Evolutionary conservation across 257 asterid species (phyloP).

Genomic region (Nicotiana noctiflora): DNA sequence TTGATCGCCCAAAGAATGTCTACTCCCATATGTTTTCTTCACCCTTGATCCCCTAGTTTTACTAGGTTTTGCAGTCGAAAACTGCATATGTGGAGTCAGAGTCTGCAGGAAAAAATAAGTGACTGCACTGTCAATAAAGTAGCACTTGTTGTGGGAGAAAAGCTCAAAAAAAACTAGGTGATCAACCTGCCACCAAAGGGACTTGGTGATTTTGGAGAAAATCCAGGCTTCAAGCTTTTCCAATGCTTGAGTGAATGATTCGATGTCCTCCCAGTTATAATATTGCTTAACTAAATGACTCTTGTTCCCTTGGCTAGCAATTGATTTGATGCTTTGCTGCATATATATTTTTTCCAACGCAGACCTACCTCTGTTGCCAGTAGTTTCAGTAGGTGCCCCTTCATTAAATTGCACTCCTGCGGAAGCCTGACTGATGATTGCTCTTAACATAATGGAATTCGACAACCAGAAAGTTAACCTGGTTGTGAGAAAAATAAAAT

Average conservation of each 20-base stretch:
- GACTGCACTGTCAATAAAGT: not conserved
- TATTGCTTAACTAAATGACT: conserved; percentile 36
- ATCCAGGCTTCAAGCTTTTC: conserved; percentile 89
- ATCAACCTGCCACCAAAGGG: conserved; percentile 96
- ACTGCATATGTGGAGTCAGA: conserved; percentile 90
- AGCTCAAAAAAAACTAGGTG: conserved; percentile 7
- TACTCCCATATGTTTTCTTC: conserved; percentile 42
- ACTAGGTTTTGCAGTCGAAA: conserved; percentile 38
- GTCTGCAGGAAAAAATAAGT: conserved; percentile 40
- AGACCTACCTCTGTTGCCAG: not conserved
- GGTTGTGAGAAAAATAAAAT: conserved; percentile 8
- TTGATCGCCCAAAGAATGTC: conserved; percentile 40
- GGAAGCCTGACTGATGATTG: conserved; percentile 62
- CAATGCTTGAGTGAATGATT: conserved; percentile 63
- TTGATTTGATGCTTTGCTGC: conserved; percentile 13
- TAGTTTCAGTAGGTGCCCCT: conserved; percentile 15
- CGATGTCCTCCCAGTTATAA: conserved; percentile 66
- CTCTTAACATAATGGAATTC: conserved; percentile 80
- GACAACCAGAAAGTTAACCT: conserved; percentile 96
- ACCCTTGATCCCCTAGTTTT: conserved; percentile 28
- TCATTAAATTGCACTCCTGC: conserved; percentile 36
- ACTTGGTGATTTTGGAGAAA: conserved; percentile 72
- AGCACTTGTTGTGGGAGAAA: not conserved
- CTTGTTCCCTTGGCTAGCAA: conserved; percentile 14
- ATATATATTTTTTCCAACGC: conserved; percentile 8